Evolutionary conservation across 768 basidiomycete species (phyloP), one percentile per base, ranked within the genome.

Genomic region (Lactifluus volemus): DNA sequence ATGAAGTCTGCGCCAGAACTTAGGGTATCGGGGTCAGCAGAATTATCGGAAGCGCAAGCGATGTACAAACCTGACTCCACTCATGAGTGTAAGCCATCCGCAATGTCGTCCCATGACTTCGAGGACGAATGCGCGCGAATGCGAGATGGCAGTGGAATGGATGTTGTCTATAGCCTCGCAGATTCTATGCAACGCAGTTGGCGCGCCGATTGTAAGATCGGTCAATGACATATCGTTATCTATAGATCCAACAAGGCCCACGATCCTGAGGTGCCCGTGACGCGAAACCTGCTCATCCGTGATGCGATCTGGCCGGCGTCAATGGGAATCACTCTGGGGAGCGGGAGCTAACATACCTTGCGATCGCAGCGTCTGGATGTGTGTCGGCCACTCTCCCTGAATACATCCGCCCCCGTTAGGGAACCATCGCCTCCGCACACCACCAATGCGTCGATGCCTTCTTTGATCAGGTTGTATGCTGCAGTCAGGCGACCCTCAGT

Each of bases 21-120:
- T 41, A 50, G 4, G 39, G 25, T 51, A 32, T 53, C 25, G 39
- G 14, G 17, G 49, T 47, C 48, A 55, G 15, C 14, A 32, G 47
- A 12, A 15, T 15, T 29, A 38, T 9, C 9, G 9, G 2, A 25
- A 11, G 34, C 25, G 30, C 25, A 21, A 39, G 32, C 38, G 49
- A 7, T 38, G 6, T 4, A 76, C 83, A 60, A 68, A 89, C 86
- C 89, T 90, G 53, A 98, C 88, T 63, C 89, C 94, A 11, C 94
- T 97, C 68, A 94, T 79, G 25, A 98, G 78, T 2, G 97, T 94
- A 17, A 98, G 78, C 97, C 97, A 99, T n/a, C 97, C 97, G 73
- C 97, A 98, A 71, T 98, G 92, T 58, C 96, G 78, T n/a, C 97
- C 97, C 97, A 98, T 99, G 55, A 98, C 97, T 73, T 98, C 97